phyloP scores from a whole-genome alignment of 2,329 filamentous ascomycete species.

The Hortaea werneckii region DNA sequence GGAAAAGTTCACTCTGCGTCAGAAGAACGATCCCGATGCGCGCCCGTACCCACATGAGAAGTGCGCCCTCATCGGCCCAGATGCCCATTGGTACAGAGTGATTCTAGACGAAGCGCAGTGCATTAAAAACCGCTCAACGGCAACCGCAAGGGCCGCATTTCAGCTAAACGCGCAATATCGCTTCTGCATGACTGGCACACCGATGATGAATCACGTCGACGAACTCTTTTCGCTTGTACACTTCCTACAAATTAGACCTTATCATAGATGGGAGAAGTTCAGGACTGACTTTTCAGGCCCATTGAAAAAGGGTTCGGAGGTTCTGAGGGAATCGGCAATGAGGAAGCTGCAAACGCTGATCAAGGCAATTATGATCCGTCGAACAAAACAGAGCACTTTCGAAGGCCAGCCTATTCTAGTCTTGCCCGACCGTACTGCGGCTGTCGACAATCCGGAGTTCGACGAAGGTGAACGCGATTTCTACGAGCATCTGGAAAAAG shows the following conservation, averaged over 20 bases:
- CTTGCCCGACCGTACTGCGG: conserved; percentile 55
- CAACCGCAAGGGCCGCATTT: conserved; percentile 50
- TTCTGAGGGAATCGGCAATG: conserved; percentile 45
- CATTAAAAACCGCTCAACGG: conserved; percentile 65
- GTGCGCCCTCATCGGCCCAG: conserved; percentile 36
- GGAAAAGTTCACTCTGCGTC: conserved; percentile 40
- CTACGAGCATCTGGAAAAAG: conserved; percentile 56
- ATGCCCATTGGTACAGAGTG: conserved; percentile 52
- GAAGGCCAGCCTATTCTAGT: conserved; percentile 66
- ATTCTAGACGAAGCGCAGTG: conserved; percentile 72
- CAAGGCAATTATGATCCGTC: conserved; percentile 70
- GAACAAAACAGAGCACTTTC: conserved; percentile 68
- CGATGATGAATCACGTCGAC: conserved; percentile 76
- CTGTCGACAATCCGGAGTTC: conserved; percentile 54
- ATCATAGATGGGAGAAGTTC: conserved; percentile 56
- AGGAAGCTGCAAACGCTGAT: conserved; percentile 61
- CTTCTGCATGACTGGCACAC: conserved; percentile 70
- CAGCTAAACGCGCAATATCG: conserved; percentile 51
- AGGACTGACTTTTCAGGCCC: conserved; percentile 46
- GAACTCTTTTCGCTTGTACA: conserved; percentile 70
- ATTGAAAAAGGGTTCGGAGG: conserved; percentile 34
- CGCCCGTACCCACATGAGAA: conserved; percentile 23
- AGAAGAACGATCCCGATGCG: conserved; percentile 35
- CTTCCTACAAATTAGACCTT: conserved; percentile 69
- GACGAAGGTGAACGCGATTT: conserved; percentile 53